phyloP scores from a whole-genome alignment of 495 filamentous ascomycete species.

The Tuber brumale region DNA sequence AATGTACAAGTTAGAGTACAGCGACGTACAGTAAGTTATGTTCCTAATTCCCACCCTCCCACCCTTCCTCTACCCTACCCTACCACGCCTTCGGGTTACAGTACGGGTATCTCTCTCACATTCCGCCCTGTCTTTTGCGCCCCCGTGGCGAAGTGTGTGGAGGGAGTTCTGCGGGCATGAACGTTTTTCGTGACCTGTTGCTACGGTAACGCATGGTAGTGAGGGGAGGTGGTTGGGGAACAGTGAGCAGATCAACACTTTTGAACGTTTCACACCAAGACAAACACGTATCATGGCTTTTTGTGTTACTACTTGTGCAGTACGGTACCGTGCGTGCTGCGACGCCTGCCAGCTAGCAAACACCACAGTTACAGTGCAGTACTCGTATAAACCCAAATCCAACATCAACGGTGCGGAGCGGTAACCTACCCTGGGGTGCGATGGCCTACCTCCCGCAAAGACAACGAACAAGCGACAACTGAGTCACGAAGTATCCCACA shows the following conservation, averaged over 20 bases:
- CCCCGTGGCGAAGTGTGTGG: background rate
- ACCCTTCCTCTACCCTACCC: no score
- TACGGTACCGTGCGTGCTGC: background rate
- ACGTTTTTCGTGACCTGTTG: background rate
- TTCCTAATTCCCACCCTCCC: background rate
- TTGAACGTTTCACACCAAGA: conserved; percentile 3
- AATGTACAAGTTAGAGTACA: background rate
- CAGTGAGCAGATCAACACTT: background rate
- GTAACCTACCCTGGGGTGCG: background rate
- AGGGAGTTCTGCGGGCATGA: background rate
- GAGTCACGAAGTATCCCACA: background rate
- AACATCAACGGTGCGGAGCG: background rate
- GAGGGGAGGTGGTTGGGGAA: background rate
- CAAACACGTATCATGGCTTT: background rate
- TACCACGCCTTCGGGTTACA: background rate
- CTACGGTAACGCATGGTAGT: background rate
- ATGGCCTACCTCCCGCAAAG: background rate
- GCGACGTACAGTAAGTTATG: background rate
- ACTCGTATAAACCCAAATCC: background rate
- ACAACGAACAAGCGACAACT: background rate
- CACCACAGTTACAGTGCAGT: background rate
- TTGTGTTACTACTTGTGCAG: background rate
- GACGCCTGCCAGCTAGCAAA: background rate
- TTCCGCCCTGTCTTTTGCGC: background rate
- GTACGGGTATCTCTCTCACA: background rate